These are phyloP conservation scores for Candida insectalens DNA, from an alignment of 805 yeast genomes.

Conservation along the genomic window DNA sequence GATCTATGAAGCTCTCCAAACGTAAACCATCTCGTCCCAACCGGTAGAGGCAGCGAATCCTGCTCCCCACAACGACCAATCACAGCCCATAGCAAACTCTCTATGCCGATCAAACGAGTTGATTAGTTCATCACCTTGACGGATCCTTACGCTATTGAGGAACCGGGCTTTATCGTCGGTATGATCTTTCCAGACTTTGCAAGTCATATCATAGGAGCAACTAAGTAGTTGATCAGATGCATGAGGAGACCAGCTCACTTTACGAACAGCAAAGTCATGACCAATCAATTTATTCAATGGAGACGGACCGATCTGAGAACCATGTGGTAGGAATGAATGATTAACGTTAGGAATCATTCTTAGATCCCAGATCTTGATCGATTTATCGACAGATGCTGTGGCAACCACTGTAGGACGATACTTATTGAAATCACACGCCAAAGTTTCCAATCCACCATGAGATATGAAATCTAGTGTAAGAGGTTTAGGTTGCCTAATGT, in stretches of 20 bases:
- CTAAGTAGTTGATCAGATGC: slow-evolving; percentile 57
- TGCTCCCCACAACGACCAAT: slow-evolving; percentile 94
- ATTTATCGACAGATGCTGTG: slow-evolving; percentile 86
- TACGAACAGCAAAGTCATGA: slow-evolving; percentile 82
- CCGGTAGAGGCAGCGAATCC: slow-evolving; percentile 95
- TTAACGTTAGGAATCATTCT: slow-evolving; percentile 43
- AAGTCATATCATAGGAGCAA: slow-evolving; percentile 89
- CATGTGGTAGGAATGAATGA: slow-evolving; percentile 28
- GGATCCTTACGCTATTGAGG: slow-evolving; percentile 34
- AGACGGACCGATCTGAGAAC: slow-evolving; percentile 44
- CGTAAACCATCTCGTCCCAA: slow-evolving; percentile 91
- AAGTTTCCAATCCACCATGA: slow-evolving; percentile 72
- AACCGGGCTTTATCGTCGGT: slow-evolving; percentile 49
- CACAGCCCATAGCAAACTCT: slow-evolving; percentile 89
- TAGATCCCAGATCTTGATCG: slow-evolving; percentile 80
- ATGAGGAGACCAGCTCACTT: slow-evolving; percentile 87
- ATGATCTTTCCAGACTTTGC: slow-evolving; percentile 74
- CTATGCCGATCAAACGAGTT: slow-evolving; percentile 60
- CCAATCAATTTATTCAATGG: slow-evolving; percentile 75
- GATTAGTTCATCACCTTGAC: slow-evolving; percentile 40
- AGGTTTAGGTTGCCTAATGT: slow-evolving; percentile 59
- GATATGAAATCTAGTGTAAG: slow-evolving; percentile 52
- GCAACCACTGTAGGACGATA: slow-evolving; percentile 74
- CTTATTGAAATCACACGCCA: slow-evolving; percentile 85
- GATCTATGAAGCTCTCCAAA: slow-evolving; percentile 55